Conservation (phyloP, 768 basidiomycete species). For the Clavaria fumosa region DNA sequence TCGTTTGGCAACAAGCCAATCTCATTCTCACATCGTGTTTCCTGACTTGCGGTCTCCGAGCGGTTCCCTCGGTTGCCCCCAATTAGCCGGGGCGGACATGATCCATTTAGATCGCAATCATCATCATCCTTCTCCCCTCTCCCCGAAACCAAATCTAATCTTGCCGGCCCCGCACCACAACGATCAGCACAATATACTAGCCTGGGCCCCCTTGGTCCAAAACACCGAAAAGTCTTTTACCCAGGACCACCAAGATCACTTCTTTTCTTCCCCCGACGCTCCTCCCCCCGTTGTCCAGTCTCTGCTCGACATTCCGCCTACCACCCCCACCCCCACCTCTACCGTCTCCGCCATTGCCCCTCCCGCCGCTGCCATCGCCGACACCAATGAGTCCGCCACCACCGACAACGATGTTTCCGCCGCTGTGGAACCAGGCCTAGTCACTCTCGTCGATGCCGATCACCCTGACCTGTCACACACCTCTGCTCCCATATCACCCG, state of each 20-base stretch:
- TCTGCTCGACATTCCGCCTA: too few relatives aligned
- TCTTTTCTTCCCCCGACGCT: slow-evolving; percentile 11
- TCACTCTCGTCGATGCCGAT: slow-evolving; percentile 13
- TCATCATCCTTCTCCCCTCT: slow-evolving; percentile 22
- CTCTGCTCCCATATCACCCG: slow-evolving; percentile 13
- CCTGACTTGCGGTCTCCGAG: too few relatives aligned
- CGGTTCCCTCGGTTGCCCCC: background rate
- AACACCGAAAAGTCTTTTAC: slow-evolving; percentile 9
- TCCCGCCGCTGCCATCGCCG: too few relatives aligned
- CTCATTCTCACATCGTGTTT: too few relatives aligned
- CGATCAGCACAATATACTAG: slow-evolving; percentile 17
- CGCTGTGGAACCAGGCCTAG: slow-evolving; percentile 8
- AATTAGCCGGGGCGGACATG: slow-evolving; percentile 23
- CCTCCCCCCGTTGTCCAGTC: slow-evolving; percentile 3
- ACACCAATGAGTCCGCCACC: too few relatives aligned
- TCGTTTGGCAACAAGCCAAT: too few relatives aligned
- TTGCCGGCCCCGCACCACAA: slow-evolving; percentile 22
- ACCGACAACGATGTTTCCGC: background rate
- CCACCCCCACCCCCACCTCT: too few relatives aligned
- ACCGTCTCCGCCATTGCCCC: too few relatives aligned
- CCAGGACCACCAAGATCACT: slow-evolving; percentile 12
- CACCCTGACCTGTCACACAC: slow-evolving; percentile 10
- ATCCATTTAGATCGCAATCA: slow-evolving; percentile 40
- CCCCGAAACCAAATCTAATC: slow-evolving; percentile 29
- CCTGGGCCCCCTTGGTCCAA: slow-evolving; percentile 21